These are phyloP conservation scores for Fonsecaea nubica DNA, from an alignment of 2,329 filamentous ascomycete species.

Conservation along the genomic window DNA sequence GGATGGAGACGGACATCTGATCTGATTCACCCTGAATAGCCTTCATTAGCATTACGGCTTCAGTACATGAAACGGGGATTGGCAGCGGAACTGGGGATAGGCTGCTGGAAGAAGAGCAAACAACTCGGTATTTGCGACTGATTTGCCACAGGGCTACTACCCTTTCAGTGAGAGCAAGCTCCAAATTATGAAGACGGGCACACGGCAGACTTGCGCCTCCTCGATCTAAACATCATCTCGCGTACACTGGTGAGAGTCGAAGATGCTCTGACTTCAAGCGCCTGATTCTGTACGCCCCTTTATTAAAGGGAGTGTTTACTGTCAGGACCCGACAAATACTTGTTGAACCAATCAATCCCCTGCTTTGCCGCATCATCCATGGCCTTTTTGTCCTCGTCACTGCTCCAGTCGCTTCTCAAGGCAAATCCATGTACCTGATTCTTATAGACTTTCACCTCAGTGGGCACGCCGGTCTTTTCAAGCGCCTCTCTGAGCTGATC, in stretches of 20 bases:
- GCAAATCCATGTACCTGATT: slow-evolving; percentile 56
- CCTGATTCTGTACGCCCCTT: background rate
- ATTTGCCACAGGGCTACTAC: no score
- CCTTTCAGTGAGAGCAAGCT: no score
- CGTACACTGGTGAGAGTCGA: background rate
- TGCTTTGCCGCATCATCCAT: slow-evolving; percentile 55
- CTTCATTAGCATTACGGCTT: no score
- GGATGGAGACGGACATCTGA: no score
- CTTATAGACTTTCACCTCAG: slow-evolving; percentile 52
- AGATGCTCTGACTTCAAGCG: background rate
- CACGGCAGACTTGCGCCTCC: no score
- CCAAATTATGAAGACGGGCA: no score
- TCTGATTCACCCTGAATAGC: no score
- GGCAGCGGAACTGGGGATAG: no score
- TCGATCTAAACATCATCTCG: background rate
- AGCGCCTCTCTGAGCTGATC: slow-evolving; percentile 51
- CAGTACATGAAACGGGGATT: no score
- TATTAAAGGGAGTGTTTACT: background rate
- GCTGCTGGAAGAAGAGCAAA: no score
- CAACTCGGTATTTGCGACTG: no score
- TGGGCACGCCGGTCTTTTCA: slow-evolving; percentile 48
- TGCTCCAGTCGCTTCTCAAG: slow-evolving; percentile 49
- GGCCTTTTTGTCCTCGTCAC: slow-evolving; percentile 55
- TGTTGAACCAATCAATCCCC: slow-evolving; percentile 50
- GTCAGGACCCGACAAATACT: slow-evolving; percentile 43